Base-by-base conservation (phyloP, 129 eudicot species). In the Ambrosia artemisiifolia region DNA sequence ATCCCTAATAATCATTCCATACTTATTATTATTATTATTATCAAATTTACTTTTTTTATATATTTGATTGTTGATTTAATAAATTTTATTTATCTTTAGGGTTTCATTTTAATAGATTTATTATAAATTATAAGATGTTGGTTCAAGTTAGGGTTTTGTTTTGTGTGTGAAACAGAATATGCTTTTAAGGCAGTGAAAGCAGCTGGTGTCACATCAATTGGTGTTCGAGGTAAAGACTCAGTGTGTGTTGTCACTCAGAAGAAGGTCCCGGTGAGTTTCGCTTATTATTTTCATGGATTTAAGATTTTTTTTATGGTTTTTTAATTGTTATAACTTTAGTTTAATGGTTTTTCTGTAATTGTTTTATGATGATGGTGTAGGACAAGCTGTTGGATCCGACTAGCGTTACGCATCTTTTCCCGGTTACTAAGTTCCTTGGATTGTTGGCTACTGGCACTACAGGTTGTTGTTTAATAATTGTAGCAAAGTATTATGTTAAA, bases 381-480 rank as follows among this genome's bases (percentile, higher is more conserved):
- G 97, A 90, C 87, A 90, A 90, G 86, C 95, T 94, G 18, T 80
- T 94, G 95, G 97, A 90, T 86, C 92, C 95, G 73, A 86, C 98
- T 3, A 94, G 99, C 51, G 86, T 90, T n/a, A 85, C 97, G 9
- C 99, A 90, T 82, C 83, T 94, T 73, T 94, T 94, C 53, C 88
- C 96, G 0, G 75, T 94, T 46, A 90, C 99, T 1, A 94, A 88
- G 87, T 88, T 64, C 75, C 87, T 88, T 64, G 99, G 99, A 19
- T 49, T 94, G 67, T 84, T 94, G 70, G 98, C 98, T 65, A 94
- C 98, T 57, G 98, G 98, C 61, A 93, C 95, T 50, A 87, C 98
- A 70, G 98, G 98, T 90, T 64, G 38, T 55, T 47, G 16, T 51
- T 55, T 42, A 6, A 18, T 54, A 24, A 61, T 63, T 38, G 35